Evolutionary conservation across 768 basidiomycete species (phyloP).

Genomic region (Scleroderma bovista): DNA sequence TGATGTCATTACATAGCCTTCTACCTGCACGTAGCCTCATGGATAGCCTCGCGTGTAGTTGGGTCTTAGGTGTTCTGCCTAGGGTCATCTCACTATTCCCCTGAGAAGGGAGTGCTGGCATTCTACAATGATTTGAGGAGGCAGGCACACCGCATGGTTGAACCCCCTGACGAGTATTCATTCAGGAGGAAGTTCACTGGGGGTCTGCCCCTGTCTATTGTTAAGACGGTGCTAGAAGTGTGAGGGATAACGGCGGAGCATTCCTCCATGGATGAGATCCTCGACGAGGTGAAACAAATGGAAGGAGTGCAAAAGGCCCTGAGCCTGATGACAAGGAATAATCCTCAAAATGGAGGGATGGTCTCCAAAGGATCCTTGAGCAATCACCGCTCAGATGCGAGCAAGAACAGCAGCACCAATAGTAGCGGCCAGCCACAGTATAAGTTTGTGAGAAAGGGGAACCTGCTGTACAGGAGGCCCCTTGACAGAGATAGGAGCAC

Average conservation of each 20-base stretch:
- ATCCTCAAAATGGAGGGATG: neutral
- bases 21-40: no score
- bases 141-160: neutral
- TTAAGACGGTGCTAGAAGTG: neutral
- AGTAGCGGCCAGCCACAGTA: neutral
- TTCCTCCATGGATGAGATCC: neutral
- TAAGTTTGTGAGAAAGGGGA: neutral
- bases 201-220: neutral
- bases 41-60: no score
- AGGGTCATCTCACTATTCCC: no score
- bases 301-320: neutral
- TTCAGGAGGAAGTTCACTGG: neutral
- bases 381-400: neutral
- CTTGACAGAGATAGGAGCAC: neutral
- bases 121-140: constrained; percentile 1
- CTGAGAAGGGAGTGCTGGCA: neutral
- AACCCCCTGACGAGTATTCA: neutral
- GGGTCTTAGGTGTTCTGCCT: no score
- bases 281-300: neutral
- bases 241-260: neutral
- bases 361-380: neutral
- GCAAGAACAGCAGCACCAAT: neutral
- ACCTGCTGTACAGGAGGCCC: neutral
- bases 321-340: neutral
- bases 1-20: no score